A percentile compares a stretch with the other conserved stretches of the same genome.
These are phyloP conservation scores for Cytidiella melzeri DNA, from an alignment of 768 basidiomycete genomes.

Conservation along the genomic window DNA sequence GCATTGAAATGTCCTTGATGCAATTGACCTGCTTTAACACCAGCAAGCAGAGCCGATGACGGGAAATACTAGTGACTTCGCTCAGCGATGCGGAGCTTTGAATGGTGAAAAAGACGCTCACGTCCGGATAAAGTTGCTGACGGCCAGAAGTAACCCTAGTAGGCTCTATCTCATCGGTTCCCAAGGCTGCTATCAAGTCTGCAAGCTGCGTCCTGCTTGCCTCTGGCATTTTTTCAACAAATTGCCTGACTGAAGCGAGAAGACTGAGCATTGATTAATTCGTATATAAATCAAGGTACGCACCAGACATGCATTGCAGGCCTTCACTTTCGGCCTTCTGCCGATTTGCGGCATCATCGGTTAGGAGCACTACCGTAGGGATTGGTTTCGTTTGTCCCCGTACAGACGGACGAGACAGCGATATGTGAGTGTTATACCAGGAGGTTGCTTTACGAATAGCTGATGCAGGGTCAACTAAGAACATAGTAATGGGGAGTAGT, in stretches of 20 bases:
- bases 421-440: constrained; percentile 82
- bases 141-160: constrained; percentile 49
- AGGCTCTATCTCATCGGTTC: constrained; percentile 56
- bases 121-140: constrained; percentile 71
- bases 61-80: constrained; percentile 63
- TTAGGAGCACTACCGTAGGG: constrained; percentile 73
- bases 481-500: background rate
- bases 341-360: constrained; percentile 84
- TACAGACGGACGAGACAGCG: constrained; percentile 42
- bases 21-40: constrained; percentile 77
- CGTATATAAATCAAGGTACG: constrained; percentile 5
- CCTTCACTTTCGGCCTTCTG: constrained; percentile 64
- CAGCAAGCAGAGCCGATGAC: constrained; percentile 63
- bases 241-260: constrained; percentile 54
- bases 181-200: constrained; percentile 74
- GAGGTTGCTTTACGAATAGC: constrained; percentile 83
- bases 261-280: background rate
- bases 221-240: constrained; percentile 70
- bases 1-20: constrained; percentile 95
- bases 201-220: constrained; percentile 49
- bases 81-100: background rate
- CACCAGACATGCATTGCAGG: constrained; percentile 60
- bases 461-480: constrained; percentile 23
- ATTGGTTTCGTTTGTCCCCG: constrained; percentile 40
- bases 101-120: constrained; percentile 24